Evolutionary conservation across 2,329 filamentous ascomycete genomes (phyloP), one percentile per base, ranked within the genome.

Genomic region (Stagonosporopsis chrysanthemi): DNA sequence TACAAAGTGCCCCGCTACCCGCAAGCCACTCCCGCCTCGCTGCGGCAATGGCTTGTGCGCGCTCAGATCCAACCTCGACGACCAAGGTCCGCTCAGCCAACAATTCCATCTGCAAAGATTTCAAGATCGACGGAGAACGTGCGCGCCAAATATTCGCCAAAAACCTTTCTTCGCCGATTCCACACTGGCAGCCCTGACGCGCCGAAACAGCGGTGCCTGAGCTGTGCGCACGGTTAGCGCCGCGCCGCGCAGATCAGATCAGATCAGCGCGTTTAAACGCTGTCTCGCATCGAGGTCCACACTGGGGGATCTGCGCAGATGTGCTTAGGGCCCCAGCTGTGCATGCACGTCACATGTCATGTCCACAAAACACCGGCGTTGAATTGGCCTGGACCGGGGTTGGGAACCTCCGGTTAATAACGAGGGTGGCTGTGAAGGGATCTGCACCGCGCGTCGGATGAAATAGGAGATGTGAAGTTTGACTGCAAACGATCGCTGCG

Each of bases 211-310:
- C 24, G 39, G 38, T 40, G 39, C 43, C 39, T 44, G n/a, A 40
- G 48, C 38, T 23, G 19, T 17, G 19, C 24, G 42, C 35, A 44
- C 24, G 31, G 26, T 7, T n/a, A 15, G 12, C 9, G 22, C 29
- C 24, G 17, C 39, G 46, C 43, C 44, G 47, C 44, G 54, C 52
- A 33, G 24, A 26, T 19, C 26, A 33, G 24, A 26, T 19, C 26
- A 7, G 54, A 52, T 57, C 54, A 35, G 36, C 36, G 19, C 19
- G 17, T n/a, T 24, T 26, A 11, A 29, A 38, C 46, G 15, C 23
- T 28, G 53, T 17, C 53, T 57, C 54, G 54, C n/a, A 26, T 43
- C 54, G 54, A 57, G 54, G 42, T 4, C 31, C 19, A n/a, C 14
- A 22, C 36, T 1, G 2, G 24, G 12, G 22, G 35, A 31, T 52